phyloP scores from a whole-genome alignment of 2,329 filamentous ascomycete species.

The Akanthomyces dipterigenus region DNA sequence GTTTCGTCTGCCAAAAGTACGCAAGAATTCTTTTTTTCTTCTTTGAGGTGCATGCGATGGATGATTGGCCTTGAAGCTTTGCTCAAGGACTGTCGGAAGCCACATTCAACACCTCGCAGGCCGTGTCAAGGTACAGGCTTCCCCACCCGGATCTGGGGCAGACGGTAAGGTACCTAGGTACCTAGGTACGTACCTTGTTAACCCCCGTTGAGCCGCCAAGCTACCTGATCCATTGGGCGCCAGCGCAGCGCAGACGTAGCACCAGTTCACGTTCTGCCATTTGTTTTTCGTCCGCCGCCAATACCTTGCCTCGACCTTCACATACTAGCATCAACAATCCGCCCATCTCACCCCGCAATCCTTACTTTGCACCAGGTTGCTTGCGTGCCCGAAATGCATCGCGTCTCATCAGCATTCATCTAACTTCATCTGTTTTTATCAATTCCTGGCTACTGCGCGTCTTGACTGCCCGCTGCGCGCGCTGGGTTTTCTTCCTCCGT shows the following conservation, averaged over 20 bases:
- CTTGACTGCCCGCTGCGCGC: not conserved
- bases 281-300: constrained; percentile 26
- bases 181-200: constrained; percentile 4
- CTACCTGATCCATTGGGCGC: constrained; percentile 5
- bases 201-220: not conserved
- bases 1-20: no score
- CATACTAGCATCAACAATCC: constrained; percentile 10
- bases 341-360: not conserved
- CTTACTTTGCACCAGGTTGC: not conserved
- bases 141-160: not conserved
- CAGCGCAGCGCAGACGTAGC: not conserved
- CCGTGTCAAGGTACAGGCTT: not conserved
- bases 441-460: constrained; percentile 3
- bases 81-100: not conserved
- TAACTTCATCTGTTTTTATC: constrained; percentile 5
- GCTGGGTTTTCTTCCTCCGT: constrained; percentile 7
- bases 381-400: constrained; percentile 10
- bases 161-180: no score
- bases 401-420: constrained; percentile 1
- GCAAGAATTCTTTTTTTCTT: no score
- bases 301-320: constrained; percentile 20
- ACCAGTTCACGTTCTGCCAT: constrained; percentile 14
- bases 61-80: not conserved
- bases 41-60: no score
- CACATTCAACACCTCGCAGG: not conserved